Evolutionary conservation across 2,329 filamentous ascomycete genomes (phyloP), one percentile per base, ranked within the genome.

Genomic region (Geoglossum cookeanum): DNA sequence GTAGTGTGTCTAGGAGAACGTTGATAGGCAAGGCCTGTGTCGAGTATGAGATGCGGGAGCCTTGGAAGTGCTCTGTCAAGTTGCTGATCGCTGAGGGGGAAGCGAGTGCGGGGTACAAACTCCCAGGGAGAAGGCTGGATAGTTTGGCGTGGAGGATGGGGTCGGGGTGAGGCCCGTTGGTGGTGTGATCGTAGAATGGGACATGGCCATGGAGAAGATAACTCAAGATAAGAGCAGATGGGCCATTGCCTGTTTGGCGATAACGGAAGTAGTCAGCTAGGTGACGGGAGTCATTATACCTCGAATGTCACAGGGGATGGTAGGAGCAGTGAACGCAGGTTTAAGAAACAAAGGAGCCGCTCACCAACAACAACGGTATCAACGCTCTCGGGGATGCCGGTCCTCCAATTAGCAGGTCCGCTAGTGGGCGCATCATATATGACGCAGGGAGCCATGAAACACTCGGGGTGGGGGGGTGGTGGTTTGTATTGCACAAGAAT

Each of bases 131-230:
- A 2, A 68, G 61, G 55, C 69, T 66, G 53, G 69, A 70, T n/a
- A 81, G 69, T 62, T 80, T 81, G 45, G 71, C 66, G 64, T 80
- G 73, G 6, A 81, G 71, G 22, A 81, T 68, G 33, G 71, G 67
- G 65, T 82, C 79, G 39, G 78, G 76, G 66, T 82, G 79, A 39
- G 74, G 49, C 17, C 30, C 30, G 49, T 53, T 74, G n/a, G 15
- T 45, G 15, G 22, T 22, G 57, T 72, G 67, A 42, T 72, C 67
- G 62, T 82, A 82, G 63, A 73, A 75, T 4, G 79, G 79, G 56
- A 80, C 70, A 63, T 81, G 71, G 42, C 79, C 79, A 66, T 82
- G 78, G 32, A 82, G 73, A 48, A 81, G 79, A 65, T 78, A 82
- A 51, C 78, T 80, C 39, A 82, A 71, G 62, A 81, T 77, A 68